Conservation (phyloP, 441 rosid genomes). For the Syzygium malaccense region DNA sequence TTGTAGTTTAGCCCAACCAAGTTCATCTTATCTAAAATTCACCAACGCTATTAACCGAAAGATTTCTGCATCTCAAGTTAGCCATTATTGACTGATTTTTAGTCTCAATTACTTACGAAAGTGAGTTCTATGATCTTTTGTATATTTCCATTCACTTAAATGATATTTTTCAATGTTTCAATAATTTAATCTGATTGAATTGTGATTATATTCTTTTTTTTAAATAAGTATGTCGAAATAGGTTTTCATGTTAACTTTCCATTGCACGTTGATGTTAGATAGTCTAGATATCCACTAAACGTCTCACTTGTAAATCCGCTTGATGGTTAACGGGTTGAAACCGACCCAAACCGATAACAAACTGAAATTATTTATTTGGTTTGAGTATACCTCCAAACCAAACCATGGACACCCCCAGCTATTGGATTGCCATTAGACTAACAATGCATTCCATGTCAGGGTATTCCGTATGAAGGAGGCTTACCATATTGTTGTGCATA, state of each 20-base stretch:
- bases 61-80: background rate
- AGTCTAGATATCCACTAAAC: background rate
- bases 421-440: conserved; percentile 67
- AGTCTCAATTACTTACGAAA: background rate
- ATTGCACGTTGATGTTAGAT: background rate
- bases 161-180: background rate
- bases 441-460: conserved; percentile 29
- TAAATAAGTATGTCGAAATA: background rate
- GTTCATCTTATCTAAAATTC: background rate
- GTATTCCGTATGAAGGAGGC: background rate
- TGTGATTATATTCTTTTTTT: background rate
- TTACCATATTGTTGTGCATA: conserved; percentile 58
- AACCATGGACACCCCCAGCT: conserved; percentile 7
- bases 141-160: background rate
- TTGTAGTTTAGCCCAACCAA: background rate
- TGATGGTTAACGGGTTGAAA: background rate
- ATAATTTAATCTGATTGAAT: background rate
- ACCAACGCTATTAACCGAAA: background rate
- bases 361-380: background rate
- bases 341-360: background rate
- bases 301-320: background rate
- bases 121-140: background rate
- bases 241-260: background rate
- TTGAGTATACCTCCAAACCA: background rate
- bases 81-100: background rate